Evolutionary conservation across 129 eudicot species (phyloP), one percentile per base, ranked within the genome.

Genomic region (Escallonia rubra): DNA sequence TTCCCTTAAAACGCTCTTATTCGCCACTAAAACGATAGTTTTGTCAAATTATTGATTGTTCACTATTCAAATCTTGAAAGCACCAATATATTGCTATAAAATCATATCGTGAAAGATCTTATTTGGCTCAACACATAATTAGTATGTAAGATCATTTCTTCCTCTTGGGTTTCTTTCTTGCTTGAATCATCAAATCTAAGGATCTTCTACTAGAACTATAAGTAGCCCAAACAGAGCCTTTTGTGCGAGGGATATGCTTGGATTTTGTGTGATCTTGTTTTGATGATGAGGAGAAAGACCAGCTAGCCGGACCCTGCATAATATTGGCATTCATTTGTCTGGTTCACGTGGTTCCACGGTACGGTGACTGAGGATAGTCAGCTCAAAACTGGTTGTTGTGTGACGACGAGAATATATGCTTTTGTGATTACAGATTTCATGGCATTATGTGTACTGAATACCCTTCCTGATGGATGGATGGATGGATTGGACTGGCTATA

Each of bases 331-430:
- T 69, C 66, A 34, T 23, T 59, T 63, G 57, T 58, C 58, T 55
- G 45, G 51, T 67, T 78, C 78, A 78, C 82, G 82, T 72, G 82
- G 66, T 66, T 78, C 44, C 41, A 57, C 58, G 55, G 73, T 78
- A 78, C 78, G 78, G 51, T 52, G 34, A 62, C 54, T 63, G 70
- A 41, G 3, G 45, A 55, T 41, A 43, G 50, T 59, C 39, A 50
- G 74, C 59, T 7, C 3, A 23, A 46, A 15, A 47, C 54, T 8
- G 43, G 47, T 41, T 41, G 59, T 54, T 54, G 23, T 61, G 65
- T 41, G 10, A 8, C 3, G 43, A 59, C 63, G 4, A 59, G 10
- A 46, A 23, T 23, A 23, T 23, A 23, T 23, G 34, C 34, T 23
- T 23, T 23, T 23, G 34, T 23, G 34, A 23, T 23, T 23, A 23